phyloP scores from a whole-genome alignment of 768 basidiomycete species.

The Phylloporus rhodoxanthus region DNA sequence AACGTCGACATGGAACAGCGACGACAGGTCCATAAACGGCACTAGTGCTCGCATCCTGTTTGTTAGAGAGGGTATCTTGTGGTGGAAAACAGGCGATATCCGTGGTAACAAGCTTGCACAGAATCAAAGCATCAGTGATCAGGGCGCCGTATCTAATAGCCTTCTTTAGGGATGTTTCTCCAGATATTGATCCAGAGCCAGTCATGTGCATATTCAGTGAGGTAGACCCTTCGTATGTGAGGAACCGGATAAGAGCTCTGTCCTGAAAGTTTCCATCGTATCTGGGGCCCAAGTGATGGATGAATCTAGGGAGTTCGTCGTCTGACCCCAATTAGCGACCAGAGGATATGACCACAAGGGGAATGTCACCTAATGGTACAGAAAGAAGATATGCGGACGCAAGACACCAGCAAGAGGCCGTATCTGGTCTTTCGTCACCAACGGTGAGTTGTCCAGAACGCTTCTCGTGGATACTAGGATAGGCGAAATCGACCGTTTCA shows the following conservation, averaged over 20 bases:
- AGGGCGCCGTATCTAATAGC: conserved; percentile 39
- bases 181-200: conserved; percentile 40
- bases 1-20: conserved; percentile 50
- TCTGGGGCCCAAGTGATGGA: conserved; percentile 78
- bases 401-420: conserved; percentile 51
- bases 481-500: conserved; percentile 57
- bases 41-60: background rate
- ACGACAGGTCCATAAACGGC: conserved; percentile 47
- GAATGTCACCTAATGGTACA: conserved; percentile 46
- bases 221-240: conserved; percentile 82
- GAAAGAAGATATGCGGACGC: conserved; percentile 61
- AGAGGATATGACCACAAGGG: background rate
- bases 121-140: conserved; percentile 35
- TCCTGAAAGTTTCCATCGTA: conserved; percentile 77
- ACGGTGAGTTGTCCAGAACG: conserved; percentile 42
- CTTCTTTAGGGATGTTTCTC: conserved; percentile 34
- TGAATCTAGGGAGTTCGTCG: conserved; percentile 66
- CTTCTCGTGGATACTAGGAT: conserved; percentile 47
- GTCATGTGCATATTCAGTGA: conserved; percentile 75
- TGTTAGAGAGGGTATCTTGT: conserved; percentile 3
- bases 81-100: conserved; percentile 12
- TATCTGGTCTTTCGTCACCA: conserved; percentile 45
- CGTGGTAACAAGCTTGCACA: conserved; percentile 37
- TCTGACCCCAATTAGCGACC: conserved; percentile 34
- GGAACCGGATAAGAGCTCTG: conserved; percentile 57